A percentile compares a stretch with the other conserved stretches of the same genome.
Evolutionary conservation across 805 yeast species (phyloP).

Genomic region (Ogataea trehalophila): DNA sequence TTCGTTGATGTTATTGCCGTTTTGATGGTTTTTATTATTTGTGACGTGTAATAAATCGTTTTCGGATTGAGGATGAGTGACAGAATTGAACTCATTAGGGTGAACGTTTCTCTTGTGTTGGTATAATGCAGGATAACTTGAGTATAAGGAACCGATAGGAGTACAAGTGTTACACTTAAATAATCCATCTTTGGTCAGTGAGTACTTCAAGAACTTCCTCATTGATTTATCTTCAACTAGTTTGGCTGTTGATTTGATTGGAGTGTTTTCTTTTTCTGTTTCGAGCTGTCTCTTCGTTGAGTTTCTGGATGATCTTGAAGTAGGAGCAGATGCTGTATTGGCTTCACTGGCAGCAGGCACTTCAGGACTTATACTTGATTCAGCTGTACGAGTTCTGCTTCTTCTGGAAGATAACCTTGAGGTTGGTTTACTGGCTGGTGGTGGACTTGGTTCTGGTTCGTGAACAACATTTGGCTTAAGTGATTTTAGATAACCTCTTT

Average conservation of each 20-base stretch:
- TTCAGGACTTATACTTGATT: background rate
- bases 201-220: constrained; percentile 12
- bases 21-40: background rate
- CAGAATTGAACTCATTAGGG: constrained; percentile 14
- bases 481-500: constrained; percentile 13
- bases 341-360: background rate
- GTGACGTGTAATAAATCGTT: background rate
- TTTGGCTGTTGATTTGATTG: background rate
- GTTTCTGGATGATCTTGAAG: constrained; percentile 10
- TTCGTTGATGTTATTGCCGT: background rate
- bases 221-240: constrained; percentile 1
- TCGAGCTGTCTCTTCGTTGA: constrained; percentile 13
- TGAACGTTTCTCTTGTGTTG: constrained; percentile 17
- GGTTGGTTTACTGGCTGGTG: background rate
- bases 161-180: constrained; percentile 19
- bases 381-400: background rate
- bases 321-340: background rate
- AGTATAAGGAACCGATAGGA: constrained; percentile 5
- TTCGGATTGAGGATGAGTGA: background rate
- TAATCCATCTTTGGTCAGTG: constrained; percentile 16
- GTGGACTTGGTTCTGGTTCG: background rate
- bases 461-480: constrained; percentile 11
- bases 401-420: background rate
- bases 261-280: background rate
- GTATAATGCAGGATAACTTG: constrained; percentile 18